Evolutionary conservation across 352 stramenopile genomes (phyloP).

Genomic region (Phytophthora megakarya): DNA sequence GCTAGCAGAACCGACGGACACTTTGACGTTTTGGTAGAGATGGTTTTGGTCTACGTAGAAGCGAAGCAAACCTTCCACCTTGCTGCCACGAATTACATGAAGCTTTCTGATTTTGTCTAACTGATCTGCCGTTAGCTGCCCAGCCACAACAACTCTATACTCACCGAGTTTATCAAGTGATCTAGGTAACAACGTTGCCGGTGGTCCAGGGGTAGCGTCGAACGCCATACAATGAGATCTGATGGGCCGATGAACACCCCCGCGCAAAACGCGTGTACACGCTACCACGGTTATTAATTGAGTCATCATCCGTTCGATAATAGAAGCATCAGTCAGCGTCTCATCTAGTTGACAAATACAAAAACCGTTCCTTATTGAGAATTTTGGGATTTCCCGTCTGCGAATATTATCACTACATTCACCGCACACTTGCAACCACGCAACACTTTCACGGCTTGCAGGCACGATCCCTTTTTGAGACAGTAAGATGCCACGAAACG

Average conservation of each 20-base stretch:
- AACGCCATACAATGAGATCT: conserved; percentile 14
- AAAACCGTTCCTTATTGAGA: conserved; percentile 10
- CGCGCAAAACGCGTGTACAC: conserved; percentile 5
- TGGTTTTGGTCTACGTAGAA: too few relatives aligned
- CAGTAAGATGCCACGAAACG: neutral
- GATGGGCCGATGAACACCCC: neutral
- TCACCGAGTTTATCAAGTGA: neutral
- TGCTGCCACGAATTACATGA: neutral
- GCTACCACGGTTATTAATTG: conserved; percentile 1
- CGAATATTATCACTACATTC: neutral
- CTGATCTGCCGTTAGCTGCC: neutral
- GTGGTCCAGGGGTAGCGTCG: conserved; percentile 3
- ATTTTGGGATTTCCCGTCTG: neutral
- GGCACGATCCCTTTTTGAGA: conserved; percentile 4
- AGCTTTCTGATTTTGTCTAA: neutral
- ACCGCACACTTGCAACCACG: neutral
- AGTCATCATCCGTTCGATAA: conserved; percentile 11
- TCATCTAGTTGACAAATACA: neutral
- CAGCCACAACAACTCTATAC: neutral
- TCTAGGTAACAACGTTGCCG: neutral
- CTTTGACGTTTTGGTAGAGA: too few relatives aligned
- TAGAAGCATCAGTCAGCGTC: neutral
- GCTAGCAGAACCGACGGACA: too few relatives aligned
- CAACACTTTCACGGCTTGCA: neutral
- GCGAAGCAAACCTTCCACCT: too few relatives aligned